Conservation (phyloP, 2,329 filamentous ascomycete genomes). For the Blastomyces parvus region DNA sequence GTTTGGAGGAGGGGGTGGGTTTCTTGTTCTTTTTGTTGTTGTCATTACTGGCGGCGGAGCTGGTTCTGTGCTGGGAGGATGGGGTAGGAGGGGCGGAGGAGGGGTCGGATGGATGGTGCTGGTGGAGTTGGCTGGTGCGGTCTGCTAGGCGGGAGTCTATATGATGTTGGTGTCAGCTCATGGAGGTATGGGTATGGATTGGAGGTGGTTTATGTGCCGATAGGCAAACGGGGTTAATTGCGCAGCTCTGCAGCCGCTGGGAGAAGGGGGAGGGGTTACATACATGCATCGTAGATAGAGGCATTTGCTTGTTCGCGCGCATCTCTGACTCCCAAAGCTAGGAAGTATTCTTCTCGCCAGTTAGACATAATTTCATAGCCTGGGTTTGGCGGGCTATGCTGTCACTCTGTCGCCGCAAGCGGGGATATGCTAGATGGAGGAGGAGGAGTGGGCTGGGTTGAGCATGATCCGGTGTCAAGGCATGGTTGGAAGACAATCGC, state of each 20-base stretch:
- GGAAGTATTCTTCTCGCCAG: constrained; percentile 75
- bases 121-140: constrained; percentile 47
- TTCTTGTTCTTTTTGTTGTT: background rate
- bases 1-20: background rate
- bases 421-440: background rate
- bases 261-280: constrained; percentile 9
- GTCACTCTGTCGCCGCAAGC: background rate
- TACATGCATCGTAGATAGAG: constrained; percentile 71
- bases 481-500: background rate
- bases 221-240: background rate
- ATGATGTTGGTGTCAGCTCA: constrained; percentile 2
- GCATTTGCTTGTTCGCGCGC: constrained; percentile 56
- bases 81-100: constrained; percentile 20
- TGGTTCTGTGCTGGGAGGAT: constrained; percentile 23
- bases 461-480: background rate
- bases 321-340: constrained; percentile 62
- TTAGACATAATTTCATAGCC: constrained; percentile 43
- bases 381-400: background rate
- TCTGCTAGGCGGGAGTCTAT: constrained; percentile 58
- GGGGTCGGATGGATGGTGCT: constrained; percentile 13
- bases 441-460: constrained; percentile 8
- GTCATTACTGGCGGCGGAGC: constrained; percentile 21
- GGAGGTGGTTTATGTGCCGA: background rate
- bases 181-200: background rate
- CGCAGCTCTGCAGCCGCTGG: too few species aligned